Percentiles rank a stretch among this genome's conserved stretches.
Conservation (phyloP, 768 basidiomycete genomes). For the Mycena polygramma region DNA sequence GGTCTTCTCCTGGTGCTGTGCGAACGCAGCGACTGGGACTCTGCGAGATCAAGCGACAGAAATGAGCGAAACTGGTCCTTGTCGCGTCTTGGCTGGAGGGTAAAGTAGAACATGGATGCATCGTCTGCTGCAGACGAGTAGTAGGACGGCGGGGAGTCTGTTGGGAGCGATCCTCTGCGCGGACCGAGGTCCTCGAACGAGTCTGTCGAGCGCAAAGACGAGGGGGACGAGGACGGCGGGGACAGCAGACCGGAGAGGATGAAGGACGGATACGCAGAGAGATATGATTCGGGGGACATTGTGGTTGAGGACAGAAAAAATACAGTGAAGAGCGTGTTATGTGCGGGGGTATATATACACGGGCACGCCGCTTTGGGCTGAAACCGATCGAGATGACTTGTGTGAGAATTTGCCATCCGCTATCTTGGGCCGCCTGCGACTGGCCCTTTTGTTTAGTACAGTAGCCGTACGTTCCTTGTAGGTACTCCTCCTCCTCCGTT, state of each 20-base stretch:
- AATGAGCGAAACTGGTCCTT: slow-evolving; percentile 54
- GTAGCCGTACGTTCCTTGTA: no score
- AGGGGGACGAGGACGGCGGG: slow-evolving; percentile 39
- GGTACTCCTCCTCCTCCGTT: no score
- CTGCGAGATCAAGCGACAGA: slow-evolving; percentile 64
- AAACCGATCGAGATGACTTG: no score
- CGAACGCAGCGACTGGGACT: slow-evolving; percentile 45
- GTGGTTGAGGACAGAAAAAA: not conserved
- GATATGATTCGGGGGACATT: not conserved
- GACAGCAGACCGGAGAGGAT: slow-evolving; percentile 59
- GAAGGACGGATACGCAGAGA: slow-evolving; percentile 38
- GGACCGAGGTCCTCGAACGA: slow-evolving; percentile 19
- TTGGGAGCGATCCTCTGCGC: slow-evolving; percentile 38
- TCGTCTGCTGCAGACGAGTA: slow-evolving; percentile 34
- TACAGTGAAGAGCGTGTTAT: not conserved
- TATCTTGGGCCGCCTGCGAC: no score
- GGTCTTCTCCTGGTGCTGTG: slow-evolving; percentile 49
- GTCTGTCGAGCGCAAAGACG: slow-evolving; percentile 29
- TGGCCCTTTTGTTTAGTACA: no score
- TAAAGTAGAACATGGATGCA: slow-evolving; percentile 52
- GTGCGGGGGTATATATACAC: not conserved
- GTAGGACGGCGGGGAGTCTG: slow-evolving; percentile 36
- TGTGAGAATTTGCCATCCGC: no score
- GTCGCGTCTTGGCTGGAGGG: slow-evolving; percentile 50
- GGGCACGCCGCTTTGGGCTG: no score